Conservation (phyloP, 192 early-diverging fungal genomes). For the Lobosporangium transversale region DNA sequence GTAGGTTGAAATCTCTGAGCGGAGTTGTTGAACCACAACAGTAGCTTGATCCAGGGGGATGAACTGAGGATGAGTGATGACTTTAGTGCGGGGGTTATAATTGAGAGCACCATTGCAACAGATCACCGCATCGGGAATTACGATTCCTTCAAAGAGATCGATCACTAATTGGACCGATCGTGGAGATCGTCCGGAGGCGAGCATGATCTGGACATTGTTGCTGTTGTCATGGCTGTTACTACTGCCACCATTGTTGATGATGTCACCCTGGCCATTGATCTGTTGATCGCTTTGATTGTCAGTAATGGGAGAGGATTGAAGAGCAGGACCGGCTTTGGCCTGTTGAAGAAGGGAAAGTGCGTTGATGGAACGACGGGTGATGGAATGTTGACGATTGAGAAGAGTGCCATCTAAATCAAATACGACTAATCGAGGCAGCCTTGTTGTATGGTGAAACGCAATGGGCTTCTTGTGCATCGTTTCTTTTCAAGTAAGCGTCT, state of each 20-base stretch:
- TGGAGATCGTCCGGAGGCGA: constrained; percentile 56
- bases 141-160: constrained; percentile 41
- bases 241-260: no score
- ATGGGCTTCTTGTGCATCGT: not conserved
- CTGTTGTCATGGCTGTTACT: not conserved
- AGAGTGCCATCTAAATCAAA: constrained; percentile 58
- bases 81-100: constrained; percentile 32
- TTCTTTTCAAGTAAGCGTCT: not conserved
- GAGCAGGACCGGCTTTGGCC: no score
- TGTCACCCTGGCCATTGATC: no score
- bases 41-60: constrained; percentile 14
- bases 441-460: constrained; percentile 26
- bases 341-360: constrained; percentile 38
- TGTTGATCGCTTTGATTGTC: no score
- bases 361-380: constrained; percentile 37
- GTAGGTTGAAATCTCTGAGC: not conserved
- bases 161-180: constrained; percentile 54
- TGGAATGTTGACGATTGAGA: constrained; percentile 41
- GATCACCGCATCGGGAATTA: constrained; percentile 53
- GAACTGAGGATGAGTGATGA: constrained; percentile 36
- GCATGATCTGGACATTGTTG: constrained; percentile 35
- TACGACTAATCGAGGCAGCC: constrained; percentile 24
- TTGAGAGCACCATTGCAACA: constrained; percentile 58
- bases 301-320: not conserved
- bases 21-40: constrained; percentile 2